A percentile compares a stretch with the other conserved stretches of the same genome.
These are phyloP conservation scores for Funneliformis caledonium DNA, from an alignment of 371 early-diverging fungal genomes.

Conservation along the genomic window DNA sequence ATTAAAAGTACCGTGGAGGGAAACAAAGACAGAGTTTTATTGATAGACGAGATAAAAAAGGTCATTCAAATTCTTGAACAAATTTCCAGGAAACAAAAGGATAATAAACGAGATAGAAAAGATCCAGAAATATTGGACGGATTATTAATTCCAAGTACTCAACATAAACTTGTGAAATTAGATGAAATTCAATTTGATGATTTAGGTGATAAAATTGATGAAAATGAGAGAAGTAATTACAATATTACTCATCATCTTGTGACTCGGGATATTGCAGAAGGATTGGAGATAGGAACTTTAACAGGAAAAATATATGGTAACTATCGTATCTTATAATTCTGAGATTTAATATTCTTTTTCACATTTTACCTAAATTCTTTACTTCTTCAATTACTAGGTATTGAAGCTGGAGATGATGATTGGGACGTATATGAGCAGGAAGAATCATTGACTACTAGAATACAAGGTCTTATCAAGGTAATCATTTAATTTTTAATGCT, in stretches of 20 bases:
- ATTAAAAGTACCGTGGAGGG: not conserved
- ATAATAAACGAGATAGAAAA: not conserved
- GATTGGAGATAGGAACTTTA: not conserved
- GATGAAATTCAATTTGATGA: conserved; percentile 15
- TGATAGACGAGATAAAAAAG: not conserved
- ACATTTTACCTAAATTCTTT: not conserved
- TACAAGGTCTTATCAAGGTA: not conserved
- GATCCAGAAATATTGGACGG: not conserved
- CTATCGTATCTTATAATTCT: too few relatives aligned
- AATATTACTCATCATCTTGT: not conserved
- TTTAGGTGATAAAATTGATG: not conserved
- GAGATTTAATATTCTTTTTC: not conserved
- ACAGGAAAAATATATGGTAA: not conserved
- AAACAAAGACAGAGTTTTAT: not conserved
- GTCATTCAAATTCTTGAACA: not conserved
- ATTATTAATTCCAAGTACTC: not conserved
- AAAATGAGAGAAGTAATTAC: not conserved
- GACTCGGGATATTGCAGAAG: not conserved
- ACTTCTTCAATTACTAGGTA: not conserved
- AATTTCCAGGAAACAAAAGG: not conserved
- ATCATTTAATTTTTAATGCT: not conserved
- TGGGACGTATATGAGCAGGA: not conserved
- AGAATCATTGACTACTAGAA: not conserved
- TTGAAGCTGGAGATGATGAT: not conserved
- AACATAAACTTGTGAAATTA: not conserved